A percentile compares a stretch with the other conserved stretches of the same genome.
Evolutionary conservation across 257 asterid species (phyloP).

Genomic region (Catharanthus roseus): DNA sequence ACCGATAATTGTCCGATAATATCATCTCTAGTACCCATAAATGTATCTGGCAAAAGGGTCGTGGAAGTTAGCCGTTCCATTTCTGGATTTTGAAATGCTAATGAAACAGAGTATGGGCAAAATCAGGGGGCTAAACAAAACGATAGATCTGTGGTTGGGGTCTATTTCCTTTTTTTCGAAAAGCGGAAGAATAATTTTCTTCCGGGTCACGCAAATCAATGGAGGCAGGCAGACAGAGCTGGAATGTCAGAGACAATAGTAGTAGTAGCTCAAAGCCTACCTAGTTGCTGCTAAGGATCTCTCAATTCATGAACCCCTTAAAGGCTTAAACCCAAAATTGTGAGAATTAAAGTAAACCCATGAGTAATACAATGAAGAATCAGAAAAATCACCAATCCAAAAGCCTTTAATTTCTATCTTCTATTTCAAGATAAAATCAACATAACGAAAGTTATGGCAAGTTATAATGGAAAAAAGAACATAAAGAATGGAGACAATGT

Average conservation of each 20-base stretch:
- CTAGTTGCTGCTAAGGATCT: neutral
- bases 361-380: slow-evolving; percentile 2
- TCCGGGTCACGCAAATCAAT: slow-evolving; percentile 43
- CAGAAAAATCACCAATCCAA: neutral
- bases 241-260: slow-evolving; percentile 71
- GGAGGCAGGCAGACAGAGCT: slow-evolving; percentile 43
- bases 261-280: slow-evolving; percentile 32
- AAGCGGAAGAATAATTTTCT: slow-evolving; percentile 35
- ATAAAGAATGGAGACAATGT: slow-evolving; percentile 9
- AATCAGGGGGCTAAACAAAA: slow-evolving; percentile 18
- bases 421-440: neutral
- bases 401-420: neutral
- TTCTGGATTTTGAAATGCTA: slow-evolving; percentile 17
- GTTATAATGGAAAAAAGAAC: neutral
- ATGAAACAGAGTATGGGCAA: slow-evolving; percentile 1
- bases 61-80: slow-evolving; percentile 50
- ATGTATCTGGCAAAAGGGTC: slow-evolving; percentile 35
- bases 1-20: slow-evolving; percentile 38
- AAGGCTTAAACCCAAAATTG: neutral
- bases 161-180: slow-evolving; percentile 34
- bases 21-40: slow-evolving; percentile 43
- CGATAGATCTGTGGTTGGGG: slow-evolving; percentile 22
- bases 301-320: slow-evolving; percentile 11
- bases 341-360: neutral
- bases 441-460: neutral